Evolutionary conservation across 163 green algal species (phyloP).

Genomic region (Scenedesmus sp.): DNA sequence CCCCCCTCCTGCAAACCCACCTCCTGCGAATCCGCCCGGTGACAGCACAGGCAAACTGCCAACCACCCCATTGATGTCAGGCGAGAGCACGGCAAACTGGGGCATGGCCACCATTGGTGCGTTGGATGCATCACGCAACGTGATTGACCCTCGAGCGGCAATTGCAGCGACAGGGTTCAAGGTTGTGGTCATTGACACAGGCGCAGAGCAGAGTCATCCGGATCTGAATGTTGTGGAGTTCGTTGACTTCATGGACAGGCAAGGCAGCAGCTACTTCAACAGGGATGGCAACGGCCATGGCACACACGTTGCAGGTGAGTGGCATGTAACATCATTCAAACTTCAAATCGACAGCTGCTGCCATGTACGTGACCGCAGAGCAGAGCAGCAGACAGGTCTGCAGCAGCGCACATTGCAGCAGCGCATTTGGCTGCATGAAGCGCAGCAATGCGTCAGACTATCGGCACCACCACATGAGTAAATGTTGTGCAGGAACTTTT

Average conservation of each 20-base stretch:
- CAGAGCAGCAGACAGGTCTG: not conserved
- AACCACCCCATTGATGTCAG: not conserved
- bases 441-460: too few relatives aligned
- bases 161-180: slow-evolving; percentile 22
- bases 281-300: slow-evolving; percentile 43
- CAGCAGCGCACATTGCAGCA: not conserved
- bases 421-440: not conserved
- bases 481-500: not conserved
- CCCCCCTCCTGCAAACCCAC: not conserved
- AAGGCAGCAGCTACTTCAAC: not conserved
- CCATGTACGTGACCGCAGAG: not conserved
- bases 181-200: slow-evolving; percentile 39
- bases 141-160: slow-evolving; percentile 25
- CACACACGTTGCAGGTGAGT: not conserved
- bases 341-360: not conserved
- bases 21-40: not conserved
- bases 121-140: not conserved
- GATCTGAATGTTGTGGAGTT: slow-evolving; percentile 49
- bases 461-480: not conserved
- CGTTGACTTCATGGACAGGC: slow-evolving; percentile 19
- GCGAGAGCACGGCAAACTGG: slow-evolving; percentile 8
- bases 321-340: not conserved
- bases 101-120: slow-evolving; percentile 8
- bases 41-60: not conserved
- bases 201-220: not conserved